A percentile compares a stretch with the other conserved stretches of the same genome.
These are phyloP conservation scores for Asterella californica DNA, from an alignment of 225 moss, liverwort and hornwort genomes.

Conservation along the genomic window DNA sequence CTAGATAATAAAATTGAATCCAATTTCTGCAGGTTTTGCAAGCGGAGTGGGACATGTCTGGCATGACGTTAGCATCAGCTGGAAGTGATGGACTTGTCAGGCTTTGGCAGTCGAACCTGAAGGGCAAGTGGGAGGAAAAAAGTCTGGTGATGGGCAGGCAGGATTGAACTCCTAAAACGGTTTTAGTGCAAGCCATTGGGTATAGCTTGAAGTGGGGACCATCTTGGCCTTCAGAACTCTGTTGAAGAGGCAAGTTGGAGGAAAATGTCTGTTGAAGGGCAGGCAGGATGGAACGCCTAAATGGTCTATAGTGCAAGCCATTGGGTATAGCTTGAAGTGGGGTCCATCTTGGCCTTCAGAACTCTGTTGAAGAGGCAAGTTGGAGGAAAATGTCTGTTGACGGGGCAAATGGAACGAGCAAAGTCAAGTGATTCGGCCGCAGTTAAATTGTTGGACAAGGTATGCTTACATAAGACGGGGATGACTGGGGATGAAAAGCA, in stretches of 20 bases:
- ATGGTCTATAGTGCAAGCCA: background rate
- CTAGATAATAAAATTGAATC: background rate
- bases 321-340: background rate
- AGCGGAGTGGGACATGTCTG: slow-evolving; percentile 92
- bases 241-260: slow-evolving; percentile 58
- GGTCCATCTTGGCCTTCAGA: background rate
- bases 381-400: slow-evolving; percentile 50
- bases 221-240: background rate
- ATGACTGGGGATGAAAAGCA: too few relatives aligned
- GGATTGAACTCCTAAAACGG: slow-evolving; percentile 1
- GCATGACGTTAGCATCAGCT: slow-evolving; percentile 90
- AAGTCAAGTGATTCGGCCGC: background rate
- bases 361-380: slow-evolving; percentile 37
- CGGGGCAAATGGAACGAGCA: background rate
- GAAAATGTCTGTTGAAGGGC: slow-evolving; percentile 36
- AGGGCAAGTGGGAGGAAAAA: slow-evolving; percentile 63
- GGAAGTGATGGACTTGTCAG: slow-evolving; percentile 69
- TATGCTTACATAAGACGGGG: too few relatives aligned
- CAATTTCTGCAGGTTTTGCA: slow-evolving; percentile 62
- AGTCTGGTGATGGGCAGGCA: slow-evolving; percentile 35
- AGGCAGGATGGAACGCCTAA: slow-evolving; percentile 7
- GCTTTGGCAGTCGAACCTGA: slow-evolving; percentile 82
- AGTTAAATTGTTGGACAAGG: too few relatives aligned
- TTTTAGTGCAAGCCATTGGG: too few relatives aligned
- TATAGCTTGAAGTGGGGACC: background rate